These are phyloP conservation scores for Aspergillus bombycis DNA, from an alignment of 2,329 filamentous ascomycete species.

Conservation along the genomic window DNA sequence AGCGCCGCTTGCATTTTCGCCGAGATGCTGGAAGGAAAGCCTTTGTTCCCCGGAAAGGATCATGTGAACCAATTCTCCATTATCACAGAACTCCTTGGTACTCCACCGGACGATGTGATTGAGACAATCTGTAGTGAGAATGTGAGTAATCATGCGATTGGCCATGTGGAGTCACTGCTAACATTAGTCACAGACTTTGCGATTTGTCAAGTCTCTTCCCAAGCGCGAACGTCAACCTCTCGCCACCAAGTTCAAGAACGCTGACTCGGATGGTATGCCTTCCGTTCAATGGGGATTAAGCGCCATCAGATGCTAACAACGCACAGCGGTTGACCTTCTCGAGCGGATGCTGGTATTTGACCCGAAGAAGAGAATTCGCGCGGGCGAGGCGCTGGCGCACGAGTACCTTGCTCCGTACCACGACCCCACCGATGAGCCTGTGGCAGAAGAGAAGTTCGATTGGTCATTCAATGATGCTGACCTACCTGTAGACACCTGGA, in stretches of 20 bases:
- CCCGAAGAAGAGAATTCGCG: constrained; percentile 92
- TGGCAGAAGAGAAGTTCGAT: constrained; percentile 96
- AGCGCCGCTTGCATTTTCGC: constrained; percentile 98
- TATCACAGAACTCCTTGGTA: constrained; percentile 95
- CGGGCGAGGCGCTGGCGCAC: constrained; percentile 81
- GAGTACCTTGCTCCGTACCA: constrained; percentile 96
- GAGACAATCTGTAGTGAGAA: constrained; percentile 98
- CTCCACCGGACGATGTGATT: constrained; percentile 97
- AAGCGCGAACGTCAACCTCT: constrained; percentile 91
- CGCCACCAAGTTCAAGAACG: constrained; percentile 89
- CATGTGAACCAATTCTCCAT: constrained; percentile 99
- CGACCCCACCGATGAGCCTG: constrained; percentile 93
- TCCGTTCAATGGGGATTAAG: neutral
- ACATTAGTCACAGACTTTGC: constrained; percentile 68
- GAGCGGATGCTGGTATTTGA: constrained; percentile 98
- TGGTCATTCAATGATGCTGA: constrained; percentile 99
- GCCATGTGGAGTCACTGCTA: constrained; percentile 24
- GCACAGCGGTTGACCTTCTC: constrained; percentile 81
- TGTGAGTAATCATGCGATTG: constrained; percentile 54
- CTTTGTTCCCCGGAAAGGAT: constrained; percentile 96
- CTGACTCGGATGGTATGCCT: constrained; percentile 75
- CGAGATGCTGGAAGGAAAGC: constrained; percentile 98
- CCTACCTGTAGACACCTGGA: constrained; percentile 98
- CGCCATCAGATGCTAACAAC: constrained; percentile 14
- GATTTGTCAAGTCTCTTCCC: constrained; percentile 96